Percentiles rank a stretch among this genome's conserved stretches.
Conservation (phyloP, 495 filamentous ascomycete species). For the Xylaria bambusicola region DNA sequence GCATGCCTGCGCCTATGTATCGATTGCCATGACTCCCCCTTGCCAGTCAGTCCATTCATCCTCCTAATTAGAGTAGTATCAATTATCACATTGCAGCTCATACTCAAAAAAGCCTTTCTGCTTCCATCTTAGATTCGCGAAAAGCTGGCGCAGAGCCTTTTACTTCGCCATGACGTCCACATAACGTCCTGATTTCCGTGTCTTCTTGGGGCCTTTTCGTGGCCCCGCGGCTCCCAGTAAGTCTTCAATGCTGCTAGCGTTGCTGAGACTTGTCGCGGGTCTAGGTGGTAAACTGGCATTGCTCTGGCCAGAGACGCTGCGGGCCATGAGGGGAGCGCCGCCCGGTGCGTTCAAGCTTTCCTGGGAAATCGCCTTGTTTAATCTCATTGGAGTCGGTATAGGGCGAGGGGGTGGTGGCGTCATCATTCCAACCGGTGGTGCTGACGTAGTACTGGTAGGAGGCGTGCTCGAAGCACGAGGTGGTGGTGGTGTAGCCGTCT, state of each 20-base stretch:
- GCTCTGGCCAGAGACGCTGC: constrained; percentile 44
- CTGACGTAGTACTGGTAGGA: constrained; percentile 29
- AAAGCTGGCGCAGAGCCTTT: too few species aligned
- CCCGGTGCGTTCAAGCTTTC: constrained; percentile 30
- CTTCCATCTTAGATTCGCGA: too few species aligned
- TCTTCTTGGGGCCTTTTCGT: constrained; percentile 68
- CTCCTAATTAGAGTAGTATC: constrained; percentile 14
- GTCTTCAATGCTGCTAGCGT: constrained; percentile 84
- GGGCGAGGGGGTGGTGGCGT: constrained; percentile 32
- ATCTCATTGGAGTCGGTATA: constrained; percentile 26
- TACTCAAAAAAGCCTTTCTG: background rate
- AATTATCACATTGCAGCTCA: constrained; percentile 4
- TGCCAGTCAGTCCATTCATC: constrained; percentile 17
- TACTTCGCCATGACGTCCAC: constrained; percentile 86
- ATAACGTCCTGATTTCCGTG: constrained; percentile 81
- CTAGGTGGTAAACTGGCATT: constrained; percentile 45
- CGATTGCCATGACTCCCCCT: background rate
- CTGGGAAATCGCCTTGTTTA: constrained; percentile 28
- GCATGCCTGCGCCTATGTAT: background rate
- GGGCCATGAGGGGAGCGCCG: constrained; percentile 47
- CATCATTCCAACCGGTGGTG: constrained; percentile 27
- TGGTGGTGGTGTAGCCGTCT: constrained; percentile 52
- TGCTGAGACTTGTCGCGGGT: constrained; percentile 69
- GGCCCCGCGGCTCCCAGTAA: constrained; percentile 69
- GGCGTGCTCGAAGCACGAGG: constrained; percentile 45